Base-by-base conservation (phyloP, 306 rosid species). In the Macrotyloma uniflorum region DNA sequence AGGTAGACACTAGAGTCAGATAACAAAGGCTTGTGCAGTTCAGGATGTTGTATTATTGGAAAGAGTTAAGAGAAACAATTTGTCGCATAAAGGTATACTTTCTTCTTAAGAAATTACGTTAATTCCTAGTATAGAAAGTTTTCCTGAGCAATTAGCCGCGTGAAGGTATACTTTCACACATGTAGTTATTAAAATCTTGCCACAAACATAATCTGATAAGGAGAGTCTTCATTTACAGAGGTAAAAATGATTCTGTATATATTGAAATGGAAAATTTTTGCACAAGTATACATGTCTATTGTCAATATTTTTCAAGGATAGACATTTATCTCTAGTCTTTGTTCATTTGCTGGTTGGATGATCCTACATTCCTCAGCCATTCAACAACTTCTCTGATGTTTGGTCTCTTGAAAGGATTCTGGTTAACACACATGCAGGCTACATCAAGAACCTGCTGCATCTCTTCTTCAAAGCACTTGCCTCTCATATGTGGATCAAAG, bases 391-490 rank as follows among this genome's bases (percentile, higher is more conserved):
- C 91, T 72, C 67, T 84, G 71, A 93, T 93, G 77, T 80, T 84
- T 36, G 98, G 96, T 80, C 98, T 89, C 89, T 89, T 89, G 72
- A 90, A 64, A 80, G 94, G 98, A 81, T 86, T 89, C 50, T 53
- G 87, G 86, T 77, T 86, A 76, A 91, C 87, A 82, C 98, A 93
- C 90, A 88, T 67, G 85, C 94, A 93, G 18, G 96, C 98, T 72
- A 88, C 87, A 70, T 93, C 93, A 33, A 93, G 94, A 8, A 91
- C 94, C 91, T 85, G 88, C 42, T 84, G 54, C 90, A 93, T 89
- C 87, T 91, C 85, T 40, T 81, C 90, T 80, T 91, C 96, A 78
- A 78, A 89, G 19, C 91, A 88, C 18, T 87, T 89, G 28, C 87
- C 94, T 77, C 72, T 88, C 72, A 93, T 72, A 75, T 82, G 57